Conservation (phyloP, 2,329 filamentous ascomycete genomes). For the Nannizzia gypsea region DNA sequence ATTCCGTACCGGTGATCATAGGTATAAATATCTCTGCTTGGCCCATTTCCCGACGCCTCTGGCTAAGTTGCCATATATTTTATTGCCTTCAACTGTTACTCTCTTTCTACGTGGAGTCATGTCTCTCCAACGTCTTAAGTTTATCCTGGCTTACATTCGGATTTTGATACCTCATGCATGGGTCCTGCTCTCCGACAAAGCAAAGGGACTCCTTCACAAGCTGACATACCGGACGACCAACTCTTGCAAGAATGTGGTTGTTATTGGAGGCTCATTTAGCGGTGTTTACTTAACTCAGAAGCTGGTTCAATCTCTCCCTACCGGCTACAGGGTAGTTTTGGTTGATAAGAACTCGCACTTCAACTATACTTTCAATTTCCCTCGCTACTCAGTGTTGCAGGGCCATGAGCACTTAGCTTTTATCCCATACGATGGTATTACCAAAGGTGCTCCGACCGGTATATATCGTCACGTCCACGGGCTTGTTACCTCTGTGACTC, state of each 20-base stretch:
- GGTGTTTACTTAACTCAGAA: conserved; percentile 41
- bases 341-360: conserved; percentile 51
- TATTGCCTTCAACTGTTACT: no score
- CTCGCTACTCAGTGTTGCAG: conserved; percentile 46
- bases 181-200: no score
- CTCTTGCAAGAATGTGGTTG: conserved; percentile 37
- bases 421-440: conserved; percentile 43
- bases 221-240: no score
- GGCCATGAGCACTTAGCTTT: conserved; percentile 49
- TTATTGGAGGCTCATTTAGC: conserved; percentile 49
- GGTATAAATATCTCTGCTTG: no score
- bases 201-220: no score
- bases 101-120: no score
- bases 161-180: no score
- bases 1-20: no score
- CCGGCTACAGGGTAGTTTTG: conserved; percentile 42
- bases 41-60: no score
- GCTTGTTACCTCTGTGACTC: conserved; percentile 23
- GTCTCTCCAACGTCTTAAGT: no score
- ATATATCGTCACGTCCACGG: conserved; percentile 35
- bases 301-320: conserved; percentile 39
- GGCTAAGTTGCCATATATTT: no score
- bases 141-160: no score
- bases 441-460: conserved; percentile 27
- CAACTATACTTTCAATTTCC: conserved; percentile 50